These are phyloP conservation scores for Fusarium pseudograminearum DNA, from an alignment of 2,329 filamentous ascomycete species.

Conservation along the genomic window DNA sequence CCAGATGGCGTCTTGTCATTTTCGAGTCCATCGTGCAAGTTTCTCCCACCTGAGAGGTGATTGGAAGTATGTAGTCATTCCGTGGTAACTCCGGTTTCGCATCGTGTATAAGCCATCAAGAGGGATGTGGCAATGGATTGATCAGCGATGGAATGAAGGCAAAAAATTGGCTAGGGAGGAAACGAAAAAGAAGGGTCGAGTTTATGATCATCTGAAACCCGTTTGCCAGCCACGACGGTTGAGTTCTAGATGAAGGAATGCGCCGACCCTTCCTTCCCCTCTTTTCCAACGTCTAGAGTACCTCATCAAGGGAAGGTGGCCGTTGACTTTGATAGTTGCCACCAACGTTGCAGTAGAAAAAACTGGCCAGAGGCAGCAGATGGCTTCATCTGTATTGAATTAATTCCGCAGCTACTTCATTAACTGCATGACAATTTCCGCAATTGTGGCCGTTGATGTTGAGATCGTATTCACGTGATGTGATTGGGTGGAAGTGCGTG, in stretches of 20 bases:
- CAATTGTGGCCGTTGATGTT: constrained; percentile 18
- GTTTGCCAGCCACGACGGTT: constrained; percentile 23
- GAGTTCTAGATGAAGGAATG: constrained; percentile 9
- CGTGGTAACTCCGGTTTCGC: constrained; percentile 2
- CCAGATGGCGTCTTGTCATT: constrained; percentile 1
- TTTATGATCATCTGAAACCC: constrained; percentile 21
- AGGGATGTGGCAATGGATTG: constrained; percentile 32
- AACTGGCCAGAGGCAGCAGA: constrained; percentile 1
- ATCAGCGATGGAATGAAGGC: constrained; percentile 34
- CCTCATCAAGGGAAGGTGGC: not conserved
- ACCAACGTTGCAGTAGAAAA: not conserved
- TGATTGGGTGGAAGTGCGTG: constrained; percentile 1
- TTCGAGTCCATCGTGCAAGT: not conserved
- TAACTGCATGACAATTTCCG: constrained; percentile 1
- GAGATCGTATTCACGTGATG: constrained; percentile 27
- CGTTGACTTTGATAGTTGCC: not conserved
- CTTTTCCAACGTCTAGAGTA: not conserved
- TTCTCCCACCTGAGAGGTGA: constrained; percentile 9
- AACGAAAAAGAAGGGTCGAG: constrained; percentile 6
- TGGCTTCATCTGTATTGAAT: not conserved
- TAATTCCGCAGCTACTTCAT: constrained; percentile 5
- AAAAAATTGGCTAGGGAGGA: constrained; percentile 15
- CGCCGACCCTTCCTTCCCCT: constrained; percentile 14
- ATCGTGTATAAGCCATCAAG: constrained; percentile 21
- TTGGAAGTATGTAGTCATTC: not conserved